Percentiles rank a stretch among this genome's conserved stretches.
Evolutionary conservation across 169 alveolate genomes (phyloP).

Genomic region (Cryptosporidium tyzzeri): DNA sequence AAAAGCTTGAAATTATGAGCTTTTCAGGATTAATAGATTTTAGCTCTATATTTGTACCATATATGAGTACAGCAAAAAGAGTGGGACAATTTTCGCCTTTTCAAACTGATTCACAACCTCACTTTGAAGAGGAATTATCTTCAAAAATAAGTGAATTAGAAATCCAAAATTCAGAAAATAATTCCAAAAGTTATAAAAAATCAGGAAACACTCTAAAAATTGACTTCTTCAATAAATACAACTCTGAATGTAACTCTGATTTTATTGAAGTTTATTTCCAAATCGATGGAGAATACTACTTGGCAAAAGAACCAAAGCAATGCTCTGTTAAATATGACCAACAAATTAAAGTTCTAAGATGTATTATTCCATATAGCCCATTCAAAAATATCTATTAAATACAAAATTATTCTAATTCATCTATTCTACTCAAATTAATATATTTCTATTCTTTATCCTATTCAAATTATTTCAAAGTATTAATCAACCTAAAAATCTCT

Average conservation of each 20-base stretch:
- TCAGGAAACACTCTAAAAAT: background rate
- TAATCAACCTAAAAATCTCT: background rate
- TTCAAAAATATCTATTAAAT: constrained; percentile 14
- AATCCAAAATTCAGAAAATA: background rate
- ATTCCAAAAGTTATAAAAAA: background rate
- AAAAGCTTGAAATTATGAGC: constrained; percentile 59
- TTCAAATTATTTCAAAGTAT: background rate
- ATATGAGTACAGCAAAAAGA: constrained; percentile 61
- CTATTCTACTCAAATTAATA: background rate
- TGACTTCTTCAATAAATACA: background rate
- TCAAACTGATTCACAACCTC: background rate
- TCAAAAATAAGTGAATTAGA: background rate
- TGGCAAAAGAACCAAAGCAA: constrained; percentile 57
- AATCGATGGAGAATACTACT: constrained; percentile 63
- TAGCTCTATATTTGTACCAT: constrained; percentile 64
- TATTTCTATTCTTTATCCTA: background rate
- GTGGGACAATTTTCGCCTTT: constrained; percentile 62
- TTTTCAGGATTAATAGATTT: constrained; percentile 51
- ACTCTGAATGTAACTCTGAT: background rate
- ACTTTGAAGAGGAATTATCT: background rate
- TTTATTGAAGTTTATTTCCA: constrained; percentile 48
- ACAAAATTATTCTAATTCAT: background rate
- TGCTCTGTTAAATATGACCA: constrained; percentile 40
- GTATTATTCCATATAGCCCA: constrained; percentile 60
- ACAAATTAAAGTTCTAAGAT: constrained; percentile 7